phyloP scores from a whole-genome alignment of 768 basidiomycete genomes.

The Agaricus blazei region DNA sequence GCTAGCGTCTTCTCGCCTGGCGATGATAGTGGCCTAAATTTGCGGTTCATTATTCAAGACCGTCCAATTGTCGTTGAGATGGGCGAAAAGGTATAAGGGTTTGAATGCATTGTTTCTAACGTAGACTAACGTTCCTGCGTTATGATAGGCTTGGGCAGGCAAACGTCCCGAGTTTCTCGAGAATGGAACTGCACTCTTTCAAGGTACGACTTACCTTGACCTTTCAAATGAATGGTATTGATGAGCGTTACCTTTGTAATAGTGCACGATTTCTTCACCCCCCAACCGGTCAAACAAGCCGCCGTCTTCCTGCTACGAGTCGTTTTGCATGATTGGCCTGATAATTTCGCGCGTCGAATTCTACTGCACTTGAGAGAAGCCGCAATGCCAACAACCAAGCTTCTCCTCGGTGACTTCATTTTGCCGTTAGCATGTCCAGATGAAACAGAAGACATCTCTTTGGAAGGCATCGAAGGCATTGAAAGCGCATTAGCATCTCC shows the following conservation, averaged over 20 bases:
- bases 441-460: slow-evolving; percentile 14
- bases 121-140: not conserved
- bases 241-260: not conserved
- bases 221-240: slow-evolving; percentile 1
- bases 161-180: slow-evolving; percentile 19
- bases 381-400: slow-evolving; percentile 28
- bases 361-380: slow-evolving; percentile 30
- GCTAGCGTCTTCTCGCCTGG: slow-evolving; percentile 26
- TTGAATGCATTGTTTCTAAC: not conserved
- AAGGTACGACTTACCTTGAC: slow-evolving; percentile 16
- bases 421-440: slow-evolving; percentile 31
- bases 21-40: slow-evolving; percentile 13
- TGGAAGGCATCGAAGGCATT: slow-evolving; percentile 12
- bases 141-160: slow-evolving; percentile 15
- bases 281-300: slow-evolving; percentile 37
- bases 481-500: slow-evolving; percentile 18
- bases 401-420: slow-evolving; percentile 38
- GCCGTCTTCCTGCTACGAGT: slow-evolving; percentile 51
- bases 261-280: slow-evolving; percentile 31
- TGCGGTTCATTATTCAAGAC: slow-evolving; percentile 62
- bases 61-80: slow-evolving; percentile 46
- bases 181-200: slow-evolving; percentile 21
- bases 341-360: slow-evolving; percentile 32
- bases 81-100: slow-evolving; percentile 34
- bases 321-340: slow-evolving; percentile 64